Evolutionary conservation across 176 grass and related monocot species (phyloP).

Genomic region (Triticum dicoccoides): DNA sequence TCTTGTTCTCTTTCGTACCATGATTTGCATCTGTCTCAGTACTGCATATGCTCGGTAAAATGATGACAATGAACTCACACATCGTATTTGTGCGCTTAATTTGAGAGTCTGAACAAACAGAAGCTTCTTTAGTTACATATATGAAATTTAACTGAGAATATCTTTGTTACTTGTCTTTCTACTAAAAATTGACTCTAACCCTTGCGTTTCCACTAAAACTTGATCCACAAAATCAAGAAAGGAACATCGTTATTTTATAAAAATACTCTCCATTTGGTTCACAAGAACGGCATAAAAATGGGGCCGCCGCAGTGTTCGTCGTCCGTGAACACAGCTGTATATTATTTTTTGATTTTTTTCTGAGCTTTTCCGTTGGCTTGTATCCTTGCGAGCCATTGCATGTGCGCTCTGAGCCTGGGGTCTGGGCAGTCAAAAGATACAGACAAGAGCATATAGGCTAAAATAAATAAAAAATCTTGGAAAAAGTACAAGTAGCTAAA

Average conservation of each 20-base stretch:
- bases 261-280: neutral
- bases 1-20: neutral
- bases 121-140: neutral
- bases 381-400: conserved; percentile 13
- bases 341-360: neutral
- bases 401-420: neutral
- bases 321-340: neutral
- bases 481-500: neutral
- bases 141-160: neutral
- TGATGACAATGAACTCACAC: neutral
- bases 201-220: neutral
- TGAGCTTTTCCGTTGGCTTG: neutral
- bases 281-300: conserved; percentile 7
- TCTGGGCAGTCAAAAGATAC: neutral
- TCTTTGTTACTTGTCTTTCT: neutral
- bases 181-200: neutral
- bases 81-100: neutral
- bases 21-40: neutral
- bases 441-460: neutral
- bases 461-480: neutral
- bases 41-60: neutral
- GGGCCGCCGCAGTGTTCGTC: conserved; percentile 10
- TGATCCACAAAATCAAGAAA: no score
- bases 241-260: conserved; percentile 15
- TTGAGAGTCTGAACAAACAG: neutral